phyloP scores from a whole-genome alignment of 208 protist species.

The Wallacemonas rigidus region DNA sequence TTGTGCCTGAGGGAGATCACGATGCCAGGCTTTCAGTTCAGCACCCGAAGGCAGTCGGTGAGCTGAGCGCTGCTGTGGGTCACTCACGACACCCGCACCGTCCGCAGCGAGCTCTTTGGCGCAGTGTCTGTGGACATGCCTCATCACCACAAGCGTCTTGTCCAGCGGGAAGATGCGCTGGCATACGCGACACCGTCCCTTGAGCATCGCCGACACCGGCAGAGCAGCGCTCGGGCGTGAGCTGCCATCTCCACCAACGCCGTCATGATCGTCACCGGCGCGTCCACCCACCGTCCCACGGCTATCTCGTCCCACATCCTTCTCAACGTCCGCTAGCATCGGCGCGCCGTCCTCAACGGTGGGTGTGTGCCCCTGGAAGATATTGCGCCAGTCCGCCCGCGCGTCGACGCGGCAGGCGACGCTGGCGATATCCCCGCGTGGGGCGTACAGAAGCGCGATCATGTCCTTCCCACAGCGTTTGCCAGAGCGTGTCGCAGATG shows the following conservation, averaged over 20 bases:
- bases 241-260: too few species aligned
- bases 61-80: background rate
- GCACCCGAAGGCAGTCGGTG: conserved; percentile 18
- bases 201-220: conserved; percentile 9
- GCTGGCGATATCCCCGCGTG: conserved; percentile 65
- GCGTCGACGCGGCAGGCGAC: conserved; percentile 63
- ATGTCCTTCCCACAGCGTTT: conserved; percentile 25
- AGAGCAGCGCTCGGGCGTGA: background rate
- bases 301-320: too few species aligned
- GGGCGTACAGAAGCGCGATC: conserved; percentile 78
- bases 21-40: conserved; percentile 49
- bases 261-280: too few species aligned
- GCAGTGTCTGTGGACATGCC: conserved; percentile 52
- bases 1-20: conserved; percentile 37
- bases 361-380: conserved; percentile 57
- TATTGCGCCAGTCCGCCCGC: conserved; percentile 46
- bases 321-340: background rate
- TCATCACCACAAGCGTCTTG: conserved; percentile 35
- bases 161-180: conserved; percentile 42
- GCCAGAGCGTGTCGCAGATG: too few species aligned
- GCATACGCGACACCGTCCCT: conserved; percentile 61
- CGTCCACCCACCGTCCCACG: too few species aligned
- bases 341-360: conserved; percentile 23
- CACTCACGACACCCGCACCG: background rate
- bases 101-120: background rate